Evolutionary conservation across 345 rosid species (phyloP).

Genomic region (Camelina neglecta): DNA sequence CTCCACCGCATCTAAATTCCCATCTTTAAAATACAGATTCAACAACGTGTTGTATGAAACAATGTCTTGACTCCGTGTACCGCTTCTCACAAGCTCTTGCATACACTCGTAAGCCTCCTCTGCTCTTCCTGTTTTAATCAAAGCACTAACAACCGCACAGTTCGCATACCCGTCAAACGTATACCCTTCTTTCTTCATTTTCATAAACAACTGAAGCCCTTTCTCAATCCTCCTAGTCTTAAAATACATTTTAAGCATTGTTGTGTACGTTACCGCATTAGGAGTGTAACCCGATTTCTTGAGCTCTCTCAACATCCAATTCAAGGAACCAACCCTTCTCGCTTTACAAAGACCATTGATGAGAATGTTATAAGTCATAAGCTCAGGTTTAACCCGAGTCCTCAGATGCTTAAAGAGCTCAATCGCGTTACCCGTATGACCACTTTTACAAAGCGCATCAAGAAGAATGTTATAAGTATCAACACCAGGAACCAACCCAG

Average conservation of each 20-base stretch:
- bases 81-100: slow-evolving; percentile 49
- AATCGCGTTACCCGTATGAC: slow-evolving; percentile 55
- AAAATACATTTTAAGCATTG: slow-evolving; percentile 67
- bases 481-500: slow-evolving; percentile 47
- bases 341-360: slow-evolving; percentile 75
- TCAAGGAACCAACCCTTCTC: slow-evolving; percentile 53
- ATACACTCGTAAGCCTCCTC: slow-evolving; percentile 52
- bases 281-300: slow-evolving; percentile 56
- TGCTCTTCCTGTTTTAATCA: slow-evolving; percentile 58
- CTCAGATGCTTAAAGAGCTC: slow-evolving; percentile 55
- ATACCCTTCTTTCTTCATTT: slow-evolving; percentile 64
- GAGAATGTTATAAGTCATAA: slow-evolving; percentile 71
- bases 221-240: slow-evolving; percentile 52
- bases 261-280: slow-evolving; percentile 69
- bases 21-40: slow-evolving; percentile 63
- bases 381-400: slow-evolving; percentile 52
- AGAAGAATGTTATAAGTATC: slow-evolving; percentile 69
- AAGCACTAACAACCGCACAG: slow-evolving; percentile 65
- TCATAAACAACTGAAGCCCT: slow-evolving; percentile 56
- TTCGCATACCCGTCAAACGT: slow-evolving; percentile 80
- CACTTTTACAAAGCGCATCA: slow-evolving; percentile 80
- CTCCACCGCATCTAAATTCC: slow-evolving; percentile 62
- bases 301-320: slow-evolving; percentile 59
- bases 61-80: slow-evolving; percentile 52
- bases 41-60: slow-evolving; percentile 56